These are phyloP conservation scores for Pyrus pyrifolia DNA, from an alignment of 306 rosid species.

Conservation along the genomic window DNA sequence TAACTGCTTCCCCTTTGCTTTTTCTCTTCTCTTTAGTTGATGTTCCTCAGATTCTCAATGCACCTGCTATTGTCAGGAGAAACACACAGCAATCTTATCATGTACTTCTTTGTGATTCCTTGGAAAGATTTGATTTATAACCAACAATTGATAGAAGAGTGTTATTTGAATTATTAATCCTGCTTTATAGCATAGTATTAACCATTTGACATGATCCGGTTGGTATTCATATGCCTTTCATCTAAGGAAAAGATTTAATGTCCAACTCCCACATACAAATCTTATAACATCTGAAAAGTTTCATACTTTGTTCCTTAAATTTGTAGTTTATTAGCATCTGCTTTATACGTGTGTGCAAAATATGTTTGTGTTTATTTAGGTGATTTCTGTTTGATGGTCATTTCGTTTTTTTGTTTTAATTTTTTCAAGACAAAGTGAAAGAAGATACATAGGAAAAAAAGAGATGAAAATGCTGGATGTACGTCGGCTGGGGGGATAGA, in stretches of 20 bases:
- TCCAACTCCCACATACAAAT: neutral
- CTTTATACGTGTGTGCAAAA: neutral
- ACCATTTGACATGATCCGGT: neutral
- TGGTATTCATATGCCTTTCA: neutral
- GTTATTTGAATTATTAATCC: neutral
- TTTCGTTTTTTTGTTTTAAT: too few species aligned
- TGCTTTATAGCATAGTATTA: neutral
- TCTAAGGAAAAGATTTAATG: neutral
- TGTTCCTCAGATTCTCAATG: slow-evolving; percentile 24
- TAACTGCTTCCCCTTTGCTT: slow-evolving; percentile 2
- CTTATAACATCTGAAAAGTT: neutral
- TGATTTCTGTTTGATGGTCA: too few species aligned
- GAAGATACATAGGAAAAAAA: too few species aligned
- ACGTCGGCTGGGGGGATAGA: too few species aligned
- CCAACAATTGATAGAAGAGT: slow-evolving; percentile 1
- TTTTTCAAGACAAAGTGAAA: too few species aligned
- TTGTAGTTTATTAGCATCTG: neutral
- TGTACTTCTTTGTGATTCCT: slow-evolving; percentile 11
- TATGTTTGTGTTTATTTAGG: neutral
- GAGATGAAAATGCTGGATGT: too few species aligned
- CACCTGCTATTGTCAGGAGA: slow-evolving; percentile 26
- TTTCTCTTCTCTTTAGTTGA: neutral
- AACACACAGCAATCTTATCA: slow-evolving; percentile 11
- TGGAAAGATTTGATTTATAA: slow-evolving; percentile 9
- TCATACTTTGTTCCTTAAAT: neutral